These are phyloP conservation scores for Pichia rugopelliculosa DNA, from an alignment of 805 yeast genomes.

Conservation along the genomic window DNA sequence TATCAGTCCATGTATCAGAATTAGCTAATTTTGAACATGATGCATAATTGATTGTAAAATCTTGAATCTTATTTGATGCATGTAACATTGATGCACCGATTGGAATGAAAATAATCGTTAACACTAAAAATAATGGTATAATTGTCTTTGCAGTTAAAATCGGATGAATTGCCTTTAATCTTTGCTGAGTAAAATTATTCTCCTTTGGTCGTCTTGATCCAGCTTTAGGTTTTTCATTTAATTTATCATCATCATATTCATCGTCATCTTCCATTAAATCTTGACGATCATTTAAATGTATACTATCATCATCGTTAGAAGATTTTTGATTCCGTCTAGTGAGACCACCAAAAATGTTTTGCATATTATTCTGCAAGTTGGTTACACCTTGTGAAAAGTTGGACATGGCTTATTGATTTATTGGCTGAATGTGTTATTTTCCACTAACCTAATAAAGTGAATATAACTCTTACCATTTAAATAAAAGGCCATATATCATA, in stretches of 20 bases:
- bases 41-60: constrained; percentile 69
- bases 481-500: no score
- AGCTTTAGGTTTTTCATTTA: constrained; percentile 22
- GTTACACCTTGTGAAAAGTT: constrained; percentile 10
- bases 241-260: constrained; percentile 35
- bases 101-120: constrained; percentile 82
- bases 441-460: no score
- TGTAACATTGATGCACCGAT: constrained; percentile 80
- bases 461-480: no score
- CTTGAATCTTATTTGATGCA: constrained; percentile 71
- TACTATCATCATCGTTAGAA: constrained; percentile 10
- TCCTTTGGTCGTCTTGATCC: constrained; percentile 61
- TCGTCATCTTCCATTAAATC: constrained; percentile 25
- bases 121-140: constrained; percentile 66
- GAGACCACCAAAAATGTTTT: constrained; percentile 9
- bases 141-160: constrained; percentile 89
- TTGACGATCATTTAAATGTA: constrained; percentile 7
- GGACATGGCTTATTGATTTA: constrained; percentile 2
- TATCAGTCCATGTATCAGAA: constrained; percentile 35
- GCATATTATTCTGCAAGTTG: constrained; percentile 10
- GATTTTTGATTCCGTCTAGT: constrained; percentile 13
- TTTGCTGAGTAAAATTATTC: constrained; percentile 49
- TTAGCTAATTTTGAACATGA: constrained; percentile 50
- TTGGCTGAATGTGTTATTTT: no score
- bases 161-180: constrained; percentile 55